Evolutionary conservation across 108 stramenopile genomes (phyloP).

Genomic region (Skeletonema tropicum): DNA sequence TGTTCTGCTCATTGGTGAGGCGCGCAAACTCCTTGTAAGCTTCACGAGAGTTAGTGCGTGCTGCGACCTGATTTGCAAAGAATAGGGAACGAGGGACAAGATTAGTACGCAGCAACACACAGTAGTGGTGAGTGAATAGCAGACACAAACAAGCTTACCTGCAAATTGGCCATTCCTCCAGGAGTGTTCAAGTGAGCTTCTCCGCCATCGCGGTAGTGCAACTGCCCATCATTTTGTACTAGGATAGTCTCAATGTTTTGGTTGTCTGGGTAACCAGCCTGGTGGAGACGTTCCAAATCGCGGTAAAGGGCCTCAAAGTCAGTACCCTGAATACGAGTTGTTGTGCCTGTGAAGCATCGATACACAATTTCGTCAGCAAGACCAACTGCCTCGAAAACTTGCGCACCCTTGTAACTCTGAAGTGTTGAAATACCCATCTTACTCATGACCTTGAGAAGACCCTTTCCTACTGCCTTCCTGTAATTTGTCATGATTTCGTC

Average conservation of each 20-base stretch:
- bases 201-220: conserved; percentile 95
- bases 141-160: conserved; percentile 48
- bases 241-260: conserved; percentile 63
- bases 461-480: conserved; percentile 94
- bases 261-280: conserved; percentile 77
- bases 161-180: conserved; percentile 90
- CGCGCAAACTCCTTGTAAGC: conserved; percentile 94
- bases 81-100: not conserved
- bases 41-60: conserved; percentile 91
- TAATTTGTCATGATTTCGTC: conserved; percentile 91
- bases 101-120: not conserved
- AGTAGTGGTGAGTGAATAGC: not conserved
- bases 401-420: conserved; percentile 96
- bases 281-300: conserved; percentile 91
- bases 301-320: conserved; percentile 95
- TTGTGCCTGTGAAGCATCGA: conserved; percentile 95
- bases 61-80: conserved; percentile 59
- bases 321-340: conserved; percentile 95
- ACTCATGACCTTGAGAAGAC: conserved; percentile 96
- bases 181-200: conserved; percentile 98
- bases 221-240: conserved; percentile 94
- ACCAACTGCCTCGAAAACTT: conserved; percentile 97
- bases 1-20: conserved; percentile 86
- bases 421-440: conserved; percentile 97
- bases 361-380: conserved; percentile 95